A percentile compares a stretch with the other conserved stretches of the same genome.
Conservation (phyloP, 2,329 filamentous ascomycete genomes). For the Botrytis fragariae region DNA sequence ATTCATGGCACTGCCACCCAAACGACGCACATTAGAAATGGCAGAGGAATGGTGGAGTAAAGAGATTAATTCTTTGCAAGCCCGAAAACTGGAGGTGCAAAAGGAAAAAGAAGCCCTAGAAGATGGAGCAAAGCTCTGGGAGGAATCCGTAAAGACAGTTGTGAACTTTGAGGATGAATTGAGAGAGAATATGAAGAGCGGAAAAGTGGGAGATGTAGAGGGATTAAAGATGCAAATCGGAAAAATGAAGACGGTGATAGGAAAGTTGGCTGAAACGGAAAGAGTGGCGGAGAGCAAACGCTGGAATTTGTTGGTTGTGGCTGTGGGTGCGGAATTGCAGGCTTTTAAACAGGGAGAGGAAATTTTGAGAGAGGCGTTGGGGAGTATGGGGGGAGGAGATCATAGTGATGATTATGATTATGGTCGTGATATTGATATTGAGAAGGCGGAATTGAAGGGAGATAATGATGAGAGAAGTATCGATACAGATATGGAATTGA, state of each 20-base stretch:
- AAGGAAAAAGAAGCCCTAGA: constrained; percentile 64
- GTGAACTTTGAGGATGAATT: constrained; percentile 64
- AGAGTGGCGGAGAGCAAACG: constrained; percentile 56
- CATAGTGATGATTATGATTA: constrained; percentile 2
- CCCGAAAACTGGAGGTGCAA: constrained; percentile 54
- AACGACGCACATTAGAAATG: constrained; percentile 67
- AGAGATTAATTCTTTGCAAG: constrained; percentile 56
- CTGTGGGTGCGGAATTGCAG: constrained; percentile 71
- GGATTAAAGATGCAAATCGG: constrained; percentile 47
- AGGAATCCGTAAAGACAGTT: constrained; percentile 57
- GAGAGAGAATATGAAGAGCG: constrained; percentile 51
- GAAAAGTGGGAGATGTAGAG: constrained; percentile 41
- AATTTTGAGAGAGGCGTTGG: constrained; percentile 48
- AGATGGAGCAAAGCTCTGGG: constrained; percentile 66
- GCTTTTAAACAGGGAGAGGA: constrained; percentile 60
- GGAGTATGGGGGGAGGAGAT: background rate
- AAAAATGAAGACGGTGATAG: constrained; percentile 56
- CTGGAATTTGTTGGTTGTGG: constrained; percentile 75
- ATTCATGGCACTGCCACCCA: constrained; percentile 60
- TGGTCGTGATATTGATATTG: constrained; percentile 19
- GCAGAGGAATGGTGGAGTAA: constrained; percentile 68
- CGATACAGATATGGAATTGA: background rate
- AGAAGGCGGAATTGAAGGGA: constrained; percentile 26
- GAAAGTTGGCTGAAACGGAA: constrained; percentile 53
- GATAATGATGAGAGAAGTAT: background rate